phyloP scores from a whole-genome alignment of 2,329 filamentous ascomycete genomes.

The Lachnellula cervina region DNA sequence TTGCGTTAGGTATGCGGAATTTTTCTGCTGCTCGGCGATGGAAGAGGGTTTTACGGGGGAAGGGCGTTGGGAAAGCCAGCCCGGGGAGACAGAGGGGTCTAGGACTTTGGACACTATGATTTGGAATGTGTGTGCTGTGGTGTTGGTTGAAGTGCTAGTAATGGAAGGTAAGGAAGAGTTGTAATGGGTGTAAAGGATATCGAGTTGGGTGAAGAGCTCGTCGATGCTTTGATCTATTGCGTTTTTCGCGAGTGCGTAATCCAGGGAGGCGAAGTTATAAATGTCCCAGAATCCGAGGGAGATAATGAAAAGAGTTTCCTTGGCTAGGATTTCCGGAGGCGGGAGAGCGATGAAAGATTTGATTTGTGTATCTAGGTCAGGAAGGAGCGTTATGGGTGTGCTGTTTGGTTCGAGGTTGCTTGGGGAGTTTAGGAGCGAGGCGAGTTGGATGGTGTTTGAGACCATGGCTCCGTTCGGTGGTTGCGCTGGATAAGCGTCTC shows the following conservation, averaged over 20 bases:
- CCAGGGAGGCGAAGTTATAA: conserved; percentile 25
- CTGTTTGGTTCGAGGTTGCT: not conserved
- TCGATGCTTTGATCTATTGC: conserved; percentile 17
- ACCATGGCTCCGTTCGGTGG: conserved; percentile 24
- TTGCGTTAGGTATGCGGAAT: conserved; percentile 45
- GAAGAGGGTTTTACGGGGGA: conserved; percentile 41
- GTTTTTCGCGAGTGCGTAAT: conserved; percentile 13
- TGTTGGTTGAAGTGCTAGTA: not conserved
- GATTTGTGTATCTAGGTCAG: conserved; percentile 28
- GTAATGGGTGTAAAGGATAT: conserved; percentile 24
- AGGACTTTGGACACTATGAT: conserved; percentile 48
- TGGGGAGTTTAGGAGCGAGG: conserved; percentile 1
- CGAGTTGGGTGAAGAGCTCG: conserved; percentile 26
- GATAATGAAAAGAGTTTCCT: conserved; percentile 26
- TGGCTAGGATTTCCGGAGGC: conserved; percentile 4
- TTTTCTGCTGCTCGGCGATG: conserved; percentile 48
- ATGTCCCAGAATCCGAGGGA: conserved; percentile 33
- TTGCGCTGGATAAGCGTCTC: conserved; percentile 12
- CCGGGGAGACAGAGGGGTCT: conserved; percentile 50
- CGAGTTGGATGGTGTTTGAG: conserved; percentile 21
- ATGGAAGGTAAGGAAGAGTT: conserved; percentile 2
- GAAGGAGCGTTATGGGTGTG: conserved; percentile 13
- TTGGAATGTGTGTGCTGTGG: conserved; percentile 36
- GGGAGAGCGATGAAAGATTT: conserved; percentile 24
- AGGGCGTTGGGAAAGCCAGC: conserved; percentile 43